Conservation (phyloP, 192 early-diverging fungal species). For the Coemansia furcata region DNA sequence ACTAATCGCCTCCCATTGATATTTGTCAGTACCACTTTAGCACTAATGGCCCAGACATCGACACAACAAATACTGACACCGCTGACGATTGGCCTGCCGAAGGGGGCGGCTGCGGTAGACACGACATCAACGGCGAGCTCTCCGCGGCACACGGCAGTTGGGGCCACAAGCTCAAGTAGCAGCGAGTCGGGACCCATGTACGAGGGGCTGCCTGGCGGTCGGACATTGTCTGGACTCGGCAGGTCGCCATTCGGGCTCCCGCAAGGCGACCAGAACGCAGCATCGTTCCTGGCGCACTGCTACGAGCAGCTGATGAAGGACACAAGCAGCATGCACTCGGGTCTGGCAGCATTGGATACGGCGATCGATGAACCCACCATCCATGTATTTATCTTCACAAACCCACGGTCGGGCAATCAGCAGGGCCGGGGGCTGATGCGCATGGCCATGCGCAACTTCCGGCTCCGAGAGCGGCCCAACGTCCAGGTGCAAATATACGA, state of each 20-base stretch:
- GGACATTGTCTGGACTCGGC: conserved; percentile 10
- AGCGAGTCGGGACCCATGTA: conserved; percentile 8
- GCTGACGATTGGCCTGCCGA: not conserved
- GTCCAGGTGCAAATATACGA: conserved; percentile 76
- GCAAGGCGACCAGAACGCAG: conserved; percentile 23
- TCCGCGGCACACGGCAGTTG: not conserved
- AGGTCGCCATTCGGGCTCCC: conserved; percentile 38
- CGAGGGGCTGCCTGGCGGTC: not conserved
- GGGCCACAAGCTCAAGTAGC: not conserved
- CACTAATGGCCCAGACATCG: not conserved
- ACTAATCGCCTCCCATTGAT: not conserved
- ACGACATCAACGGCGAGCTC: not conserved
- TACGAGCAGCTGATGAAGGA: conserved; percentile 48
- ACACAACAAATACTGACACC: not conserved
- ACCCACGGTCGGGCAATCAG: conserved; percentile 71
- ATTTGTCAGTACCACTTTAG: not conserved
- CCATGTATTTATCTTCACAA: conserved; percentile 74
- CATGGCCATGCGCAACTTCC: conserved; percentile 65
- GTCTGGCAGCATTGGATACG: conserved; percentile 7
- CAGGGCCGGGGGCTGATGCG: conserved; percentile 60
- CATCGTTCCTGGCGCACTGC: conserved; percentile 38
- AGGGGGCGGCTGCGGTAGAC: not conserved
- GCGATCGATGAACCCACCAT: conserved; percentile 52
- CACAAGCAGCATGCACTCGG: conserved; percentile 20
- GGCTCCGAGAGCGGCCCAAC: conserved; percentile 59